Base-by-base conservation (phyloP, 768 basidiomycete species). In the Boletus coccyginus region DNA sequence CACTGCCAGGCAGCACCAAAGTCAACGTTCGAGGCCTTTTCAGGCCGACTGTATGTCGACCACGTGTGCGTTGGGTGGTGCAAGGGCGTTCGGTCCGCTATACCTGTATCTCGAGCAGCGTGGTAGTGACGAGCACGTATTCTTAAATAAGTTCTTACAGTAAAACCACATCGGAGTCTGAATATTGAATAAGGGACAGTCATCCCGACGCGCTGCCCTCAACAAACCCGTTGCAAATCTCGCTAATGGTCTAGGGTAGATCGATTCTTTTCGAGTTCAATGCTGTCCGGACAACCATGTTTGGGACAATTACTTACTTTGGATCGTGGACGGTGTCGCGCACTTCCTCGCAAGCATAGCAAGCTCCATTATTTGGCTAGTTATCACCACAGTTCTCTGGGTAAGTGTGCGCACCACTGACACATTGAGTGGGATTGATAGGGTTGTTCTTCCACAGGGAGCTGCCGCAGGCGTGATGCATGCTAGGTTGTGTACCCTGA, bases 351-450 rank as follows among this genome's bases (percentile, higher is more conserved):
- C 88, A 17, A 86, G 82, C 67, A 76, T 92, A 42, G 87, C 90
- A 24, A 88, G 87, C 60, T 92, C 90, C 17, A 79, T 90, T 19
- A 67, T 86, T 52, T 92, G 90, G 90, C 74, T 92, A 32, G 68
- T 83, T 29, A 66, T 85, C 38, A 88, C 89, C 3, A 74, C 80
- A 7, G 67, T 80, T 7, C 66, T 91, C 63, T 92, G 90, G 90
- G 90, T 85, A 59, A 57, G 81, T 71, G 31, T 27, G 35, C 43
- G 21, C 48, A 14, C 47, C 9, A 19, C 46, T 39, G 33, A 40
- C 33, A 33, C 19, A 11, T 27, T 31, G 19, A 38, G 27, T 13
- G 5, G 17, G 39, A 19, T 42, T 46, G 46, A 49, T 55, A 31
- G 62, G 32, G 51, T 17, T 33, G n/a, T 17, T 43, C 29, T 48